These are phyloP conservation scores for Myrmaecium sp. DNA, from an alignment of 2,329 filamentous ascomycete species.

Conservation along the genomic window DNA sequence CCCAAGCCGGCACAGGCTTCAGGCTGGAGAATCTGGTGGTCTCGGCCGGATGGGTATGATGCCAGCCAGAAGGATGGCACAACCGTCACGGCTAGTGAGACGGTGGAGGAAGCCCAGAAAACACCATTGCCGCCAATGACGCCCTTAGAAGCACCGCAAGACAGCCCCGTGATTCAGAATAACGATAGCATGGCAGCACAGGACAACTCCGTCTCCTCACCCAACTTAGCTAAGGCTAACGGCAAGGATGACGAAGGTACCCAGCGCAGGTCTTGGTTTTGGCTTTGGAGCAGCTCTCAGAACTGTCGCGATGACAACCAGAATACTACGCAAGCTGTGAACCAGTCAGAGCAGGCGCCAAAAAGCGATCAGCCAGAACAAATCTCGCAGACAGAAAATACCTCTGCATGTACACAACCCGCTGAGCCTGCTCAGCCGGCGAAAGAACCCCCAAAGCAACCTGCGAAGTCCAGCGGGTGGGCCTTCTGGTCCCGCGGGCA, in stretches of 20 bases:
- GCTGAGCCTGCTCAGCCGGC: conserved; percentile 1
- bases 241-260: conserved; percentile 8
- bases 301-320: conserved; percentile 13
- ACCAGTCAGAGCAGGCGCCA: neutral
- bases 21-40: conserved; percentile 25
- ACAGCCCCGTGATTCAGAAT: conserved; percentile 5
- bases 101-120: conserved; percentile 19
- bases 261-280: conserved; percentile 28
- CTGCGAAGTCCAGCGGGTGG: conserved; percentile 47
- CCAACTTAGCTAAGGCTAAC: conserved; percentile 2
- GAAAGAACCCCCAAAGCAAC: conserved; percentile 15
- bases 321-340: neutral
- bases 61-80: conserved; percentile 19
- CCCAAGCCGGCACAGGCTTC: conserved; percentile 6
- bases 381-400: neutral
- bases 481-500: conserved; percentile 60
- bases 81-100: conserved; percentile 10
- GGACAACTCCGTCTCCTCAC: neutral
- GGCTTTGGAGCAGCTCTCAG: conserved; percentile 30
- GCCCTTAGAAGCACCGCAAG: conserved; percentile 15
- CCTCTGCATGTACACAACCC: neutral
- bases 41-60: conserved; percentile 29
- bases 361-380: neutral
- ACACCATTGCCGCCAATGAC: conserved; percentile 24
- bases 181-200: conserved; percentile 1